These are phyloP conservation scores for Penicillium manginii DNA, from an alignment of 495 filamentous ascomycete genomes.

Conservation along the genomic window DNA sequence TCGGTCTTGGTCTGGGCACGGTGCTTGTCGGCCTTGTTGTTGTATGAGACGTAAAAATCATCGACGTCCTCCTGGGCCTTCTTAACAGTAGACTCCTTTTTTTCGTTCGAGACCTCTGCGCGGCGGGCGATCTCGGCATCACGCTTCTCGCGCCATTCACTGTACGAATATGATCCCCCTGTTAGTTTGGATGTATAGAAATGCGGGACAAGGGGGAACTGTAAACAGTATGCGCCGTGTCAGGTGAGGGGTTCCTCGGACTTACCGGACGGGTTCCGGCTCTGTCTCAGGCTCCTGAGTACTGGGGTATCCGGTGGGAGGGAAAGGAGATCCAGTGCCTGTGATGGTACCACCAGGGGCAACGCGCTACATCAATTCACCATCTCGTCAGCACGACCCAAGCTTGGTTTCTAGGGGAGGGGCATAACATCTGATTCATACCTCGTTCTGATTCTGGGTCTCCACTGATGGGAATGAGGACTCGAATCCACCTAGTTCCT, in stretches of 20 bases:
- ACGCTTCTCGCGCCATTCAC: conserved; percentile 89
- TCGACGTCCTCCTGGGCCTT: conserved; percentile 90
- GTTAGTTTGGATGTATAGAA: not conserved
- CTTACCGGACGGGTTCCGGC: conserved; percentile 78
- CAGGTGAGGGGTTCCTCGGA: conserved; percentile 1
- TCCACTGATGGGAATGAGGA: conserved; percentile 85
- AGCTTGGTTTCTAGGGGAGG: conserved; percentile 1
- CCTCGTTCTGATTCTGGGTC: conserved; percentile 68
- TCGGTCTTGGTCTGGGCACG: conserved; percentile 83
- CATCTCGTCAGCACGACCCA: conserved; percentile 26
- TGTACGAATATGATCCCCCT: conserved; percentile 24
- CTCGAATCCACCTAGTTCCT: conserved; percentile 76
- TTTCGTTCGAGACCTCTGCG: conserved; percentile 71
- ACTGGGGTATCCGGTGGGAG: conserved; percentile 57
- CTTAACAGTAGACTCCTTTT: conserved; percentile 79
- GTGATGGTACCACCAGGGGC: conserved; percentile 90
- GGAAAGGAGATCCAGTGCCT: conserved; percentile 73
- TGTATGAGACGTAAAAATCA: conserved; percentile 99
- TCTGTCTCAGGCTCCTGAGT: conserved; percentile 69
- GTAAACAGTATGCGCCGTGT: conserved; percentile 15
- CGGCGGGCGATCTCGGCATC: conserved; percentile 76
- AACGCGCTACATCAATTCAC: conserved; percentile 56
- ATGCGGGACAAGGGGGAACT: not conserved
- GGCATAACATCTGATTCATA: conserved; percentile 39
- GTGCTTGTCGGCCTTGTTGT: conserved; percentile 91